Evolutionary conservation across 2,329 filamentous ascomycete genomes (phyloP), one percentile per base, ranked within the genome.

Genomic region (Exophiala aquamarina): DNA sequence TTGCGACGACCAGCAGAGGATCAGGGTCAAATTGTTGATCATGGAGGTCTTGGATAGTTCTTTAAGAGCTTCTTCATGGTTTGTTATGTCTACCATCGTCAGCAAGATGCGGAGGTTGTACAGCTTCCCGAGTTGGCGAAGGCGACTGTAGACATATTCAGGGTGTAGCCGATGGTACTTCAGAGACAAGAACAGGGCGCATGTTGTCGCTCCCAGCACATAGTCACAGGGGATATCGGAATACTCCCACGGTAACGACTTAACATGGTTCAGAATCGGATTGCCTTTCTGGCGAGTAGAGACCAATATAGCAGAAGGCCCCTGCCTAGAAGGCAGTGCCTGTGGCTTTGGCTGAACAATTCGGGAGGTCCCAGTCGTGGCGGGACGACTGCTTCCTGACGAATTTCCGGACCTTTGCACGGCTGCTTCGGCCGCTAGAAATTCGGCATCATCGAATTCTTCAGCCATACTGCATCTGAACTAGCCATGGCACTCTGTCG

Each of bases 131-230:
- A 98, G 75, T 39, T 84, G 82, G 42, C 87, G 85, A 58, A 98
- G 94, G 47, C 93, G 86, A 18, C 86, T 90, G 72, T 97, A 97
- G 61, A 98, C 89, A 73, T 98, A 98, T 69, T 98, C 93, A 1
- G 93, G 93, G 64, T 98, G 93, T 42, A 98, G 78, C 20, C 92
- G 89, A 68, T 98, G 93, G 68, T 98, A 98, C 68, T 97, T 98
- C 44, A 98, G 79, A 38, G 89, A 94, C 33, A 98, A 74, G 64
- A 97, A 98, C 4, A 98, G 77, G 1, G 89, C 91, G 62, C 92
- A 95, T 5, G 91, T 95, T 0, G 90, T 95, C 33, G 80, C 65
- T 0, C 93, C 92, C 38, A 97, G 75, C 7, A 92, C 86, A 66
- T 94, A 98, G 70, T 98, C 93, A 23, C 92, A 89, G 1, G 87